Conservation (phyloP, 139 green algal genomes). For the Coccomyxa sp. region DNA sequence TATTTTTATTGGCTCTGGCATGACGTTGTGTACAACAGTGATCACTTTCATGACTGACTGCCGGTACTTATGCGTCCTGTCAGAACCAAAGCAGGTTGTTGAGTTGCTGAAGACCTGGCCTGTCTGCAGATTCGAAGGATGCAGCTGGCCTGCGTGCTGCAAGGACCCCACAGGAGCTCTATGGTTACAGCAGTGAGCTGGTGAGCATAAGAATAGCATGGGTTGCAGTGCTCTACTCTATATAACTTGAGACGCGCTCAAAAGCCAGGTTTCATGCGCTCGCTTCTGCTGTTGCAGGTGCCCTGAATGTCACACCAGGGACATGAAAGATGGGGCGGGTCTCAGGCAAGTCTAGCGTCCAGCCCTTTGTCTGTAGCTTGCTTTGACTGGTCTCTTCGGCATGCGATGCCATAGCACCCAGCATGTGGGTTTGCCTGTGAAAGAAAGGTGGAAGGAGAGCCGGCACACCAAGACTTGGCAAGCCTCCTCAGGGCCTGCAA, state of each 20-base stretch:
- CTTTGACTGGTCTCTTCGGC: not conserved
- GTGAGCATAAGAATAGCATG: constrained; percentile 22
- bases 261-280: not conserved
- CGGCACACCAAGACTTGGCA: not conserved
- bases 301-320: constrained; percentile 2
- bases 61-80: not conserved
- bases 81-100: too few relatives aligned
- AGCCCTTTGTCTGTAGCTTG: not conserved
- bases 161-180: constrained; percentile 50
- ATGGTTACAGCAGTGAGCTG: constrained; percentile 65
- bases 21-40: not conserved
- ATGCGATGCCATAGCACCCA: not conserved
- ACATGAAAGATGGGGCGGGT: not conserved
- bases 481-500: not conserved
- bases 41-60: not conserved
- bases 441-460: not conserved
- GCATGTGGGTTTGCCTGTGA: not conserved
- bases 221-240: not conserved
- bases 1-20: not conserved
- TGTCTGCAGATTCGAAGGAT: constrained; percentile 45
- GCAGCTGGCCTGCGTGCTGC: constrained; percentile 46
- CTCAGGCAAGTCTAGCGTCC: not conserved
- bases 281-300: constrained; percentile 2
- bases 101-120: too few relatives aligned
- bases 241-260: not conserved